These are phyloP conservation scores for Arthroderma sp. DNA, from an alignment of 2,329 filamentous ascomycete genomes.

Conservation along the genomic window DNA sequence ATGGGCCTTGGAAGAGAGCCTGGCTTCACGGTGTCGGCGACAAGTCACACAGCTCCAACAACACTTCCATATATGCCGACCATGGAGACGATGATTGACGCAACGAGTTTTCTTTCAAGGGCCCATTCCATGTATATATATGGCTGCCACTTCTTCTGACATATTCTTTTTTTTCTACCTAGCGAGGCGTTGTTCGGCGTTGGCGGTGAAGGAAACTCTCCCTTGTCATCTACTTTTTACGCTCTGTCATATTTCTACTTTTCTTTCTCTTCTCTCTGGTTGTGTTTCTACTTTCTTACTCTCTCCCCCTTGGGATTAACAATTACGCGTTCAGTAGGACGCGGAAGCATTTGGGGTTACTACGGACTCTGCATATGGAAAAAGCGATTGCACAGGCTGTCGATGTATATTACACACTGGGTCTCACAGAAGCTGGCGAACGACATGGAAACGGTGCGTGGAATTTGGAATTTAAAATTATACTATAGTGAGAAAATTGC, in stretches of 20 bases:
- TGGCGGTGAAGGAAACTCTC: slow-evolving; percentile 8
- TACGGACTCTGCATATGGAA: too few relatives aligned
- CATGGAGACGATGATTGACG: slow-evolving; percentile 6
- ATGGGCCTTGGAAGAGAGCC: slow-evolving; percentile 30
- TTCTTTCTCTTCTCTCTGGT: neutral
- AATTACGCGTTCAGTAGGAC: too few relatives aligned
- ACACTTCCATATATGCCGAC: neutral
- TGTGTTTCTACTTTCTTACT: neutral
- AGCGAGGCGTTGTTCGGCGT: slow-evolving; percentile 9
- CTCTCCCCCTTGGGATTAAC: too few relatives aligned
- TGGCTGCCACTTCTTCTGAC: neutral
- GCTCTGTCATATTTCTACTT: neutral
- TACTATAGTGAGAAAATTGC: too few relatives aligned
- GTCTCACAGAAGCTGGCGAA: too few relatives aligned
- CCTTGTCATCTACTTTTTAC: slow-evolving; percentile 1
- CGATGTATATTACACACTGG: too few relatives aligned
- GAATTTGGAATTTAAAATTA: too few relatives aligned
- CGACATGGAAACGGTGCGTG: too few relatives aligned
- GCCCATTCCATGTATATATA: neutral
- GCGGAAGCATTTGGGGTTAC: too few relatives aligned
- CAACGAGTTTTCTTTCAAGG: neutral
- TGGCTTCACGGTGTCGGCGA: slow-evolving; percentile 23
- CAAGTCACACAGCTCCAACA: neutral
- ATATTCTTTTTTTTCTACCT: slow-evolving; percentile 2
- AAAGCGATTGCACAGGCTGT: too few relatives aligned